phyloP scores from a whole-genome alignment of 2,329 filamentous ascomycete genomes.

The Pseudogymnoascus sp. region DNA sequence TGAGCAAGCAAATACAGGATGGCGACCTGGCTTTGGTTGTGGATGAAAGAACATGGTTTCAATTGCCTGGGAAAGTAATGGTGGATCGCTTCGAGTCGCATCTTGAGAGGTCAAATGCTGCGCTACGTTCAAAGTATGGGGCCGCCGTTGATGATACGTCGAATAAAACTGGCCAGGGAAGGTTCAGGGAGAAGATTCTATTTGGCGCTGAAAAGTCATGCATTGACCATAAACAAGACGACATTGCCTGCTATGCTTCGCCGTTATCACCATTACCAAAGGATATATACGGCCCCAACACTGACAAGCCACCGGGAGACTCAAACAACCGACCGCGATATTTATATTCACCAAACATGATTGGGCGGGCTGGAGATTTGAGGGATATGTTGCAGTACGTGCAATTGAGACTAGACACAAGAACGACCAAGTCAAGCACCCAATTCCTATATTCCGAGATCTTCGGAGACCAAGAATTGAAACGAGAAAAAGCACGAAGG shows the following conservation, averaged over 20 bases:
- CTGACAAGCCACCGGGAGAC: constrained; percentile 29
- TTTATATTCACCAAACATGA: constrained; percentile 40
- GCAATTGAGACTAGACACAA: constrained; percentile 10
- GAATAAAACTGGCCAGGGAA: constrained; percentile 24
- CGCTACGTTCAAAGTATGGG: constrained; percentile 29
- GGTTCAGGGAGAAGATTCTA: constrained; percentile 44
- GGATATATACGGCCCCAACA: constrained; percentile 40
- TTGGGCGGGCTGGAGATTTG: constrained; percentile 44
- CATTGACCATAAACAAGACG: constrained; percentile 33
- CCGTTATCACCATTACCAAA: constrained; percentile 43
- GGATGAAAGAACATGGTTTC: constrained; percentile 42
- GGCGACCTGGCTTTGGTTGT: constrained; percentile 49
- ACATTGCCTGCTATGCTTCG: constrained; percentile 44
- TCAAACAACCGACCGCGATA: constrained; percentile 38
- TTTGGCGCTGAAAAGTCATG: constrained; percentile 50
- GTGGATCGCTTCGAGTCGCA: constrained; percentile 47
- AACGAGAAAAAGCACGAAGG: constrained; percentile 36
- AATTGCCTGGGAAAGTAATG: constrained; percentile 48
- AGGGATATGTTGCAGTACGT: constrained; percentile 36
- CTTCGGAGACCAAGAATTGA: constrained; percentile 45
- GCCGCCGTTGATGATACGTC: constrained; percentile 17
- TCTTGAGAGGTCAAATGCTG: constrained; percentile 39
- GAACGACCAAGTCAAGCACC: constrained; percentile 13
- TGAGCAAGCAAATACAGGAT: constrained; percentile 40
- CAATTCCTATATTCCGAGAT: constrained; percentile 38